A percentile compares a stretch with the other conserved stretches of the same genome.
Conservation (phyloP, 495 filamentous ascomycete species). For the Neurospora intermedia region DNA sequence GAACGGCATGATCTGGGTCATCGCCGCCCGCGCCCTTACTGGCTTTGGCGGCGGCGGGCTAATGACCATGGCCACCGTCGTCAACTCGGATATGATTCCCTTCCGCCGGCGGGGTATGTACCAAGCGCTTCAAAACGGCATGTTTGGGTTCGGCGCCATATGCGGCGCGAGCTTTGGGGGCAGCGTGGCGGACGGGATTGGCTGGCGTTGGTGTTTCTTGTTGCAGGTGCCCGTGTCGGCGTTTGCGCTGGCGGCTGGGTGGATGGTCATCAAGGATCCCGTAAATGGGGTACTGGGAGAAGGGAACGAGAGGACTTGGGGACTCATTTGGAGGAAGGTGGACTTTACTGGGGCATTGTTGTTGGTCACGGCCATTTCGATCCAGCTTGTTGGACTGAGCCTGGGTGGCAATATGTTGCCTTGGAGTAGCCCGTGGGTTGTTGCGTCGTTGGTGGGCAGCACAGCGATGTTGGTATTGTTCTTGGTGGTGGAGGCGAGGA, state of each 20-base stretch:
- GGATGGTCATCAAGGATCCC: conserved; percentile 40
- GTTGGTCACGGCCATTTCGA: conserved; percentile 46
- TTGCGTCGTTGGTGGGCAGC: conserved; percentile 42
- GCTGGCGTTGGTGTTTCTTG: conserved; percentile 42
- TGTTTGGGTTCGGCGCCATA: conserved; percentile 46
- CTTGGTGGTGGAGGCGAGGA: conserved; percentile 44
- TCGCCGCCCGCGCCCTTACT: conserved; percentile 36
- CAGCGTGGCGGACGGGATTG: conserved; percentile 36
- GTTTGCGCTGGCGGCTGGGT: conserved; percentile 42
- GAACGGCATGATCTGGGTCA: conserved; percentile 24
- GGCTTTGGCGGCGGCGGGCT: conserved; percentile 51
- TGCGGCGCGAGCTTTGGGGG: conserved; percentile 40
- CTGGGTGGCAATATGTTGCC: conserved; percentile 52
- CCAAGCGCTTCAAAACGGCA: conserved; percentile 51
- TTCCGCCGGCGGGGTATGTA: conserved; percentile 55
- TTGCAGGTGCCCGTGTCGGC: conserved; percentile 43
- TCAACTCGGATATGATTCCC: conserved; percentile 57
- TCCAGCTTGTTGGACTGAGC: conserved; percentile 49
- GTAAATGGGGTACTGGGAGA: conserved; percentile 3
- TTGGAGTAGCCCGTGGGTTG: conserved; percentile 46
- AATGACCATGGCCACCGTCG: conserved; percentile 56
- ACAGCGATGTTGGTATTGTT: conserved; percentile 39
- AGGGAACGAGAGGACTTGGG: conserved; percentile 9
- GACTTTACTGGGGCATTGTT: conserved; percentile 45
- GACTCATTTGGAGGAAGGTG: conserved; percentile 41